Evolutionary conservation across 2,329 filamentous ascomycete genomes (phyloP).

Genomic region (Phyllosticta ampelicida): DNA sequence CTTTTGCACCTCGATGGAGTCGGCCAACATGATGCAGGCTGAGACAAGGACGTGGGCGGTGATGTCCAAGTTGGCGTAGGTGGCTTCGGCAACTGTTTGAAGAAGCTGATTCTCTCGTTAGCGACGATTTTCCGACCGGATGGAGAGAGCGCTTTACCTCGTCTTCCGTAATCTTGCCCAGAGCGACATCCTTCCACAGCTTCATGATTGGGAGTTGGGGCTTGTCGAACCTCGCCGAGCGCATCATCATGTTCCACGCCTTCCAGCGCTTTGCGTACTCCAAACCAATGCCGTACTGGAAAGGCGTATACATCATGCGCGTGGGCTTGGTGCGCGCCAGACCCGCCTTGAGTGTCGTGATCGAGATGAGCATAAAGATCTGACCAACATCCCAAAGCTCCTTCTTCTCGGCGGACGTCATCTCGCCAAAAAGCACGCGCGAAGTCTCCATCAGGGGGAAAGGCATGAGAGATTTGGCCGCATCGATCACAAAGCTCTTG

Average conservation of each 20-base stretch:
- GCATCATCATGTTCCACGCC: background rate
- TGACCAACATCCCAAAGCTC: conserved; percentile 9
- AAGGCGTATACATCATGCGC: background rate
- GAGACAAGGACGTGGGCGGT: conserved; percentile 7
- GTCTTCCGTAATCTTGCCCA: background rate
- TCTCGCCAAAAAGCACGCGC: conserved; percentile 1
- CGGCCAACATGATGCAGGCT: conserved; percentile 7
- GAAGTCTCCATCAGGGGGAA: conserved; percentile 9
- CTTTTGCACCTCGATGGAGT: conserved; percentile 1
- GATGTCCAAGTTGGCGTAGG: conserved; percentile 9
- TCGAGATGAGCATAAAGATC: background rate
- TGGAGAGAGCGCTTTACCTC: background rate
- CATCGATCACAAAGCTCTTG: conserved; percentile 2
- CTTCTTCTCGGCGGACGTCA: conserved; percentile 1
- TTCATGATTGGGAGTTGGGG: background rate
- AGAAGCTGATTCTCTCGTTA: conserved; percentile 4
- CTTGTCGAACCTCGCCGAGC: background rate
- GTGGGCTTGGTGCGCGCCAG: background rate
- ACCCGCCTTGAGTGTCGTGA: background rate
- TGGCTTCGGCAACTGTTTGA: conserved; percentile 9
- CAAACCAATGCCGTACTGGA: background rate
- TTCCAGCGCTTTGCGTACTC: background rate
- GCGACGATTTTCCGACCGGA: background rate
- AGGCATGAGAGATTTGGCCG: conserved; percentile 2
- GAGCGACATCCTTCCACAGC: background rate